Evolutionary conservation across 768 basidiomycete species (phyloP).

Genomic region (Phaffia tasmanica): DNA sequence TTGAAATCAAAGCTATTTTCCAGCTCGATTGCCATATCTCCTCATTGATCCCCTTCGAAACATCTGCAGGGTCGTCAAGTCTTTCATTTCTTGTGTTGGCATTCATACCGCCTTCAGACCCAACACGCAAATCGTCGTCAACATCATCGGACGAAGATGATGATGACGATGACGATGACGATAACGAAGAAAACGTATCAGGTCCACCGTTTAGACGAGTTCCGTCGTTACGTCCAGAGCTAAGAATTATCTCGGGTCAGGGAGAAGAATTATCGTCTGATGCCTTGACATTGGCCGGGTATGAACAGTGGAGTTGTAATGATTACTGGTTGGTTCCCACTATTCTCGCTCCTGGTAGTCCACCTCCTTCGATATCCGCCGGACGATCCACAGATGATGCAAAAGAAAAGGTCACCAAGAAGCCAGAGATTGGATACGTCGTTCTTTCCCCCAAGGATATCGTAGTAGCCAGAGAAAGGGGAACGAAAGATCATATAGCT

Average conservation of each 20-base stretch:
- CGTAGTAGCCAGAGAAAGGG: constrained; percentile 74
- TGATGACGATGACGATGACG: constrained; percentile 42
- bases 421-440: constrained; percentile 50
- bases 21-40: constrained; percentile 92
- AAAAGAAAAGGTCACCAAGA: not conserved
- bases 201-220: constrained; percentile 38
- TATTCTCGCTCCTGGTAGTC: constrained; percentile 33
- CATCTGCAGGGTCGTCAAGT: constrained; percentile 8
- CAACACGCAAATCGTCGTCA: too few species aligned
- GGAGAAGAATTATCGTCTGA: constrained; percentile 84
- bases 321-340: constrained; percentile 66
- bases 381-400: too few species aligned
- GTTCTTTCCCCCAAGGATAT: constrained; percentile 79
- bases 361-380: too few species aligned
- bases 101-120: constrained; percentile 53
- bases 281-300: constrained; percentile 65
- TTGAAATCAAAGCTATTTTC: constrained; percentile 84
- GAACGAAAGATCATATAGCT: constrained; percentile 74
- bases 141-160: constrained; percentile 41
- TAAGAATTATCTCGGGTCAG: constrained; percentile 74
- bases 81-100: constrained; percentile 64
- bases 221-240: constrained; percentile 79
- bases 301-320: constrained; percentile 67
- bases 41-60: constrained; percentile 65
- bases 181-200: constrained; percentile 62